Evolutionary conservation across 495 filamentous ascomycete genomes (phyloP), one percentile per base, ranked within the genome.

Genomic region (Penicillium cinerascens): DNA sequence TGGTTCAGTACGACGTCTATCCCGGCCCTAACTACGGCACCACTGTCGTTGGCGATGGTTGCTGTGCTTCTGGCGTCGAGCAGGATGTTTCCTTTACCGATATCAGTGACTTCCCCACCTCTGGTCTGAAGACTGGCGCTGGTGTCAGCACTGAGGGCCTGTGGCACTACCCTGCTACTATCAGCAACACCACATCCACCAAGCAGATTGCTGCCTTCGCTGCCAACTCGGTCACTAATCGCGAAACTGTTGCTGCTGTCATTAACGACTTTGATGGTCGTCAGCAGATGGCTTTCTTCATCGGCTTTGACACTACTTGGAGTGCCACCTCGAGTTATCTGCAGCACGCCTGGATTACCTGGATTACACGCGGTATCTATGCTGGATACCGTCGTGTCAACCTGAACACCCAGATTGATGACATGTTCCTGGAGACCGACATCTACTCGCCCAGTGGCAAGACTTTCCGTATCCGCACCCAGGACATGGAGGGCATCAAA

Each of bases 301-400:
- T 79, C 36, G 58, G 61, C 16, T 80, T 78, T 50, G 79, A 79
- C 33, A 77, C 78, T 6, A 74, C 72, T 47, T 85, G 82, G 81
- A 76, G 77, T 52, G 60, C 69, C 13, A 73, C 80, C 8, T 80
- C 76, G 57, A 83, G 72, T 58, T 80, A 71, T 50, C 61, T 85
- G 51, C 79, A 82, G 63, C 82, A 86, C 64, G 78, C 78, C n/a
- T 84, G 78, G 78, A 83, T 86, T 51, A 76, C 77, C 55, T 86
- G 81, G 81, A 60, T 82, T 10, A 83, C 80, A 15, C 72, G 79
- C 33, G 82, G 82, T 33, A 54, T 83, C 3, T 78, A 80, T 53
- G 69, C 78, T 11, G 79, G 78, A 23, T 77, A 78, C 50, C 78
- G 82, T 42, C 74, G 81, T 42, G 67, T 79, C 47, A 76, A 80